A percentile compares a stretch with the other conserved stretches of the same genome.
These are phyloP conservation scores for Cryphonectria japonica DNA, from an alignment of 2,329 filamentous ascomycete species.

Conservation along the genomic window DNA sequence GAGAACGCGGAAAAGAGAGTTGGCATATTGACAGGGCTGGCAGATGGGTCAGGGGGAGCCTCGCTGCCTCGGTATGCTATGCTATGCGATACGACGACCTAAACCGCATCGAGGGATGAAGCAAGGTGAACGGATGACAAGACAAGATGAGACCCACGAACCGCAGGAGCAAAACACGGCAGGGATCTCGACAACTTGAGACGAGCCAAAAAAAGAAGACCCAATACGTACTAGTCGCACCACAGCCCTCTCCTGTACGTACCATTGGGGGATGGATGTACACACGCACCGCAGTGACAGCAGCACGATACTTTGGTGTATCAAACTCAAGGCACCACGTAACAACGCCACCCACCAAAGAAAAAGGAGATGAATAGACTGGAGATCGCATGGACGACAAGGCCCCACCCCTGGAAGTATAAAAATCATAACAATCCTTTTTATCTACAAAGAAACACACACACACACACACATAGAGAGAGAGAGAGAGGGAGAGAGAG, in stretches of 20 bases:
- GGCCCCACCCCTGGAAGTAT: background rate
- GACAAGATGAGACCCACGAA: background rate
- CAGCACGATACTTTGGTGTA: background rate
- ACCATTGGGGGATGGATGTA: background rate
- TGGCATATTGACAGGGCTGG: background rate
- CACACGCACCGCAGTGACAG: background rate
- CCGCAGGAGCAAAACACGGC: background rate
- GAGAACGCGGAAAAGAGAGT: background rate
- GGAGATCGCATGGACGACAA: background rate
- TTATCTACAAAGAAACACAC: too few relatives aligned
- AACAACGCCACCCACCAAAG: background rate
- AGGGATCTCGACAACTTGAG: background rate
- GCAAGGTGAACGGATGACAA: background rate
- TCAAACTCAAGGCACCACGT: background rate
- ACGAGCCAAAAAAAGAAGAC: conserved; percentile 14
- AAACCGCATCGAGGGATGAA: background rate
- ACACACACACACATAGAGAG: background rate
- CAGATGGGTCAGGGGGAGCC: background rate
- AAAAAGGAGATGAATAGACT: background rate
- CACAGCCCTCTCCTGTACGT: background rate
- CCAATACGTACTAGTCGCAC: background rate
- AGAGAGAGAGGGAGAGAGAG: background rate
- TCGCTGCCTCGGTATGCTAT: background rate
- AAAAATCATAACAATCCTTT: background rate
- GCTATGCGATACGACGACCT: background rate